Conservation (phyloP, 1,139 yeast genomes). For the Diutina siamensis region DNA sequence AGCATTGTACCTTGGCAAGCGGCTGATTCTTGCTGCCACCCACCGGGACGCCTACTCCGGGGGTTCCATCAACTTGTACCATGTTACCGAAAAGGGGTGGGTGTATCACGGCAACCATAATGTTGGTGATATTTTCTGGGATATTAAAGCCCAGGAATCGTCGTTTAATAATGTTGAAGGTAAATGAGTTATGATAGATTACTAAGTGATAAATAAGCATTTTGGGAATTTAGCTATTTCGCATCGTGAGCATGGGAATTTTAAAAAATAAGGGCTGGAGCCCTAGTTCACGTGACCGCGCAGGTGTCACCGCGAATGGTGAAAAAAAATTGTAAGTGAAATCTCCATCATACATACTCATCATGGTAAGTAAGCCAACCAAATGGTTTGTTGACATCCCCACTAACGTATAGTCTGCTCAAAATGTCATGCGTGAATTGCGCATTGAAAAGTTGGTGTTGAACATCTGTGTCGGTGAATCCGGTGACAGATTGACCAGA, state of each 20-base stretch:
- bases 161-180: slow-evolving; percentile 71
- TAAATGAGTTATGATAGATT: background rate
- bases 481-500: slow-evolving; percentile 99
- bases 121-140: slow-evolving; percentile 89
- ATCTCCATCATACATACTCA: background rate
- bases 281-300: slow-evolving; percentile 1
- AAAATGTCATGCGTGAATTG: slow-evolving; percentile 89
- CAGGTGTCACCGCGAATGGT: background rate
- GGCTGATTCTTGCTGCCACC: slow-evolving; percentile 94
- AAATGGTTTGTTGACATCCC: background rate
- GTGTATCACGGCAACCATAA: slow-evolving; percentile 89
- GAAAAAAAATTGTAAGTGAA: background rate
- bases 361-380: background rate
- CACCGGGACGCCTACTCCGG: slow-evolving; percentile 99
- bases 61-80: slow-evolving; percentile 89
- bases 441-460: slow-evolving; percentile 98
- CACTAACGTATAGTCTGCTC: slow-evolving; percentile 10
- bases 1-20: slow-evolving; percentile 86
- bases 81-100: slow-evolving; percentile 93
- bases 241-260: too few species aligned
- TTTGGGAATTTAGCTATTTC: too few species aligned
- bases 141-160: slow-evolving; percentile 74
- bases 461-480: slow-evolving; percentile 99
- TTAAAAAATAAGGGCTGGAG: too few species aligned
- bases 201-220: too few species aligned